phyloP scores from a whole-genome alignment of 371 early-diverging fungal genomes.

The Mucor racemosus region DNA sequence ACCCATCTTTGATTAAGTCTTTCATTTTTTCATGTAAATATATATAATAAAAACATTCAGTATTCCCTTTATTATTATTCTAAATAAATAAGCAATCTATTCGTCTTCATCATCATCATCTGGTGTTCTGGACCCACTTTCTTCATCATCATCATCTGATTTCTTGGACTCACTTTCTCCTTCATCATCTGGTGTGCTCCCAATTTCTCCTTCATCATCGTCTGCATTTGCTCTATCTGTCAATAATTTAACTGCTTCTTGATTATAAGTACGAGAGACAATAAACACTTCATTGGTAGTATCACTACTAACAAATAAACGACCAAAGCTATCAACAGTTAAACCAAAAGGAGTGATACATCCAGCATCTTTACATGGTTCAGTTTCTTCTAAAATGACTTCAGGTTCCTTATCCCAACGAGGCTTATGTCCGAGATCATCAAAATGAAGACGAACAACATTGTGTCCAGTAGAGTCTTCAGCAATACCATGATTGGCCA shows the following conservation, averaged over 20 bases:
- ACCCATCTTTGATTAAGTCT: constrained; percentile 22
- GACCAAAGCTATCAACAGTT: constrained; percentile 43
- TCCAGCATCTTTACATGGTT: constrained; percentile 22
- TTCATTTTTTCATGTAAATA: not conserved
- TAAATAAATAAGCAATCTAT: not conserved
- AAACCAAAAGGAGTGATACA: constrained; percentile 45
- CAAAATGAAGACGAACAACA: constrained; percentile 44
- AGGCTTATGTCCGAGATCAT: constrained; percentile 51
- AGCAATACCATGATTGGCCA: constrained; percentile 41
- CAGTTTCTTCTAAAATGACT: constrained; percentile 33
- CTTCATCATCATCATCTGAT: not conserved
- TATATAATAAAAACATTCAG: not conserved
- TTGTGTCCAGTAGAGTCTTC: constrained; percentile 36
- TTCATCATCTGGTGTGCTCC: not conserved
- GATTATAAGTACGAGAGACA: constrained; percentile 39
- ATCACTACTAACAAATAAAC: constrained; percentile 45
- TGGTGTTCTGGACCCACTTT: not conserved
- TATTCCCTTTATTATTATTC: constrained; percentile 1
- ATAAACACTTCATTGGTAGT: constrained; percentile 47
- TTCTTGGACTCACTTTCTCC: not conserved
- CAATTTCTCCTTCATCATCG: constrained; percentile 2
- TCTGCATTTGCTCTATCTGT: constrained; percentile 30
- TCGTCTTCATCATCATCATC: constrained; percentile 4
- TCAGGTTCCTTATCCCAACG: constrained; percentile 45
- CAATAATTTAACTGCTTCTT: constrained; percentile 34